Evolutionary conservation across 2,329 filamentous ascomycete species (phyloP).

Genomic region (Diaporthe australafricana): DNA sequence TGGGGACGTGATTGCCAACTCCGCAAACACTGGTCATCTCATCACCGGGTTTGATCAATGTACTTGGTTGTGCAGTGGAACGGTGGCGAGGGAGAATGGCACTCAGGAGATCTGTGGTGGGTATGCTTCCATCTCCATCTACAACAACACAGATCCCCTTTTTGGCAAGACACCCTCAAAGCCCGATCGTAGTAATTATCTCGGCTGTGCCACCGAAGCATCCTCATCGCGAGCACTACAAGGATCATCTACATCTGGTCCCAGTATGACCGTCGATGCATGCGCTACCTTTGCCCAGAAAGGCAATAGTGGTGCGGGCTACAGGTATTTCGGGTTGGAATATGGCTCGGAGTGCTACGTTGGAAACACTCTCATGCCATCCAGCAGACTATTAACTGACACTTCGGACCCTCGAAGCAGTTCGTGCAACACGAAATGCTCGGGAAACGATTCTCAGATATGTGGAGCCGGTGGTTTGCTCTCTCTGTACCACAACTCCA

Average conservation of each 20-base stretch:
- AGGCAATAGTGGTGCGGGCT: slow-evolving; percentile 11
- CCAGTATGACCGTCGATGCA: neutral
- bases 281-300: neutral
- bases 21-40: neutral
- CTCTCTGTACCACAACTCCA: slow-evolving; percentile 35
- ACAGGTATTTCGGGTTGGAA: slow-evolving; percentile 10
- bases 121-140: slow-evolving; percentile 36
- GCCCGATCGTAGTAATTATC: neutral
- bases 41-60: slow-evolving; percentile 4
- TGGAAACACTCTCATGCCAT: slow-evolving; percentile 6
- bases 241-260: neutral
- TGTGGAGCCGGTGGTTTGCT: slow-evolving; percentile 39
- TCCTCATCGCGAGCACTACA: neutral
- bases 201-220: neutral
- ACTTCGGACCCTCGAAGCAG: slow-evolving; percentile 16
- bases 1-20: neutral
- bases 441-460: slow-evolving; percentile 36
- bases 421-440: slow-evolving; percentile 38
- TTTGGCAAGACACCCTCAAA: slow-evolving; percentile 36
- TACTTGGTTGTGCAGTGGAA: slow-evolving; percentile 20
- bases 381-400: neutral
- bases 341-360: neutral
- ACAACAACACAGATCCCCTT: slow-evolving; percentile 30
- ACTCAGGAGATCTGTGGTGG: slow-evolving; percentile 38
- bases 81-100: slow-evolving; percentile 36